Percentiles rank a stretch among this genome's conserved stretches.
Conservation (phyloP, 208 protist species). For the Tritrichomonas foetus region DNA sequence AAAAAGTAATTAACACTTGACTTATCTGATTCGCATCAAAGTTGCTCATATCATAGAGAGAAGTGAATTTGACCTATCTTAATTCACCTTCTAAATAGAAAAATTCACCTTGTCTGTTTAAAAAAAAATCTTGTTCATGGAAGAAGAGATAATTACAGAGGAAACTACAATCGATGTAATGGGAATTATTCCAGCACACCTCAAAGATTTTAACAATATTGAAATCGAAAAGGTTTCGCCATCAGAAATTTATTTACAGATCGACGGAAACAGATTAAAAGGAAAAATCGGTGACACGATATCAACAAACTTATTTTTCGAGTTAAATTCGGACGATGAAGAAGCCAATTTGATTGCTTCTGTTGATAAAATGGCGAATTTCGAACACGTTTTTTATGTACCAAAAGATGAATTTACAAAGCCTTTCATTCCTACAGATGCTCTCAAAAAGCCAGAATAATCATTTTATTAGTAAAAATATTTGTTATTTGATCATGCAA, state of each 20-base stretch:
- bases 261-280: background rate
- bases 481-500: background rate
- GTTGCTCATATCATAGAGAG: too few relatives aligned
- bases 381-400: background rate
- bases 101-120: too few relatives aligned
- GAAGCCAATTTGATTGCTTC: background rate
- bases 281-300: background rate
- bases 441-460: background rate
- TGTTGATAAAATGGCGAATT: background rate
- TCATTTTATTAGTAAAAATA: background rate
- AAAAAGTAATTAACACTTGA: too few relatives aligned
- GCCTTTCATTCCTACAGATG: conserved; percentile 34
- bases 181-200: background rate
- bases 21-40: too few relatives aligned
- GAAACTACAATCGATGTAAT: background rate
- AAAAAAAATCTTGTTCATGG: too few relatives aligned
- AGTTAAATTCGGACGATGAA: background rate
- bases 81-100: too few relatives aligned
- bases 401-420: conserved; percentile 18
- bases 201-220: background rate
- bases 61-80: too few relatives aligned
- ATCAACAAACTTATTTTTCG: background rate
- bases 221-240: background rate
- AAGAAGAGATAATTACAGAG: background rate
- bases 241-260: background rate